Percentiles rank a stretch among this genome's conserved stretches.
Conservation (phyloP, 139 green algal species). For the Coelastrella sp. region DNA sequence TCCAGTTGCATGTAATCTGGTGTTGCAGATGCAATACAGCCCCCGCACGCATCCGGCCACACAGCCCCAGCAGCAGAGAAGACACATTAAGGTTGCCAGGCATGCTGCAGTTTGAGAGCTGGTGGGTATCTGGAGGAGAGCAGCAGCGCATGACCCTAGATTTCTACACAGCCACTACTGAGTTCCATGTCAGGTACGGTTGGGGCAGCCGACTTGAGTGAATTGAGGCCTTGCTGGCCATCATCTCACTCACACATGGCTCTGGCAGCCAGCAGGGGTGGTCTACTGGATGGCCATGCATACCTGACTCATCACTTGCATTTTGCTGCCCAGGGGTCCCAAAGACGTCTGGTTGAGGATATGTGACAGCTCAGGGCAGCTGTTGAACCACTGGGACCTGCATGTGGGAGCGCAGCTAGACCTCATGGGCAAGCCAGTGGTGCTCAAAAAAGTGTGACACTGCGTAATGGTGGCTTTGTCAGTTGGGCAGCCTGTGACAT, state of each 20-base stretch:
- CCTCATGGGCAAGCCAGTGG: not conserved
- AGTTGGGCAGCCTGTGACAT: no score
- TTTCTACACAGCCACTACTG: slow-evolving; percentile 1
- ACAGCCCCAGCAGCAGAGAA: not conserved
- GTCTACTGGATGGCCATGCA: no score
- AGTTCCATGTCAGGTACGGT: slow-evolving; percentile 1
- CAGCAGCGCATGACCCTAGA: not conserved
- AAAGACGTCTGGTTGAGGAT: slow-evolving; percentile 6
- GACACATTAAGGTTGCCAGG: not conserved
- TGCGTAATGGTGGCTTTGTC: not conserved
- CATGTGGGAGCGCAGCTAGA: slow-evolving; percentile 38
- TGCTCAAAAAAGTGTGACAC: slow-evolving; percentile 11
- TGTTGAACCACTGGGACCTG: slow-evolving; percentile 27
- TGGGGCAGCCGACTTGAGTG: no score
- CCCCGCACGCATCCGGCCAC: not conserved
- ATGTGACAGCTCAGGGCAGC: not conserved
- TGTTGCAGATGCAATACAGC: slow-evolving; percentile 13
- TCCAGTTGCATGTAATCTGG: no score
- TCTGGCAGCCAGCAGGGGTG: no score
- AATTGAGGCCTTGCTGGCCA: not conserved
- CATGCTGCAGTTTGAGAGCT: slow-evolving; percentile 35
- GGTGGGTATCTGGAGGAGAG: not conserved
- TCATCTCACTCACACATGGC: no score
- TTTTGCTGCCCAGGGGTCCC: not conserved
- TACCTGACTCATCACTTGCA: no score